Evolutionary conservation across 2,329 filamentous ascomycete species (phyloP), one percentile per base, ranked within the genome.

Genomic region (Pyrenochaeta sp.): DNA sequence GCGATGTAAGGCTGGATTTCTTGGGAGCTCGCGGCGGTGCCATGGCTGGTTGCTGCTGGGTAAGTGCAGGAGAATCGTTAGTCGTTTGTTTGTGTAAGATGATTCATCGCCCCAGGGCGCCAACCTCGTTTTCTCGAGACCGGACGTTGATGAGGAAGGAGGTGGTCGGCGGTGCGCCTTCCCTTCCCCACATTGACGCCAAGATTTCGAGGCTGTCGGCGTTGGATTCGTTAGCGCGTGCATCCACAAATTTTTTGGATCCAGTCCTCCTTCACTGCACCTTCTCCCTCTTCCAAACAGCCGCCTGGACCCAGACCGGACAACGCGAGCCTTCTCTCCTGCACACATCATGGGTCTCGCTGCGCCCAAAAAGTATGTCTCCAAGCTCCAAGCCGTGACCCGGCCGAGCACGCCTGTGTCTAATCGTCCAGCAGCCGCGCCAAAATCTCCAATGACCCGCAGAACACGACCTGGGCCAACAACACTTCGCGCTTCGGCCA

Each of bases 381-480:
- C 4, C 26, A 26, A 37, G 18, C 17, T 35, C 7, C 19, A 35
- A 19, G 27, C 10, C 23, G 14, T 44, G 5, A 41, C n/a, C n/a
- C n/a, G n/a, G n/a, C n/a, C n/a, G n/a, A n/a, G n/a, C n/a, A n/a
- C n/a, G n/a, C n/a, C n/a, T n/a, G n/a, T n/a, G n/a, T 34, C 50
- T 62, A 55, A 62, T 44, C 14, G 22, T 17, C 40, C 19, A 48
- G 55, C 58, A 84, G 81, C 61, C 78, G 75, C 60, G 79, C 79
- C 34, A 96, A 93, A 75, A 85, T 97, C 66, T 88, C 87, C 56
- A 81, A 88, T 68, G 94, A 99, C 73, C 94, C 94, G 6, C 96
- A 97, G 75, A 99, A 97, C 72, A 96, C 90, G 34, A 85, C 83
- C 80, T 99, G 94, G 94, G 86, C 87, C 43, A 86, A 87, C 63